phyloP scores from a whole-genome alignment of 164 flowering plant genomes.

The Malania oleifera region DNA sequence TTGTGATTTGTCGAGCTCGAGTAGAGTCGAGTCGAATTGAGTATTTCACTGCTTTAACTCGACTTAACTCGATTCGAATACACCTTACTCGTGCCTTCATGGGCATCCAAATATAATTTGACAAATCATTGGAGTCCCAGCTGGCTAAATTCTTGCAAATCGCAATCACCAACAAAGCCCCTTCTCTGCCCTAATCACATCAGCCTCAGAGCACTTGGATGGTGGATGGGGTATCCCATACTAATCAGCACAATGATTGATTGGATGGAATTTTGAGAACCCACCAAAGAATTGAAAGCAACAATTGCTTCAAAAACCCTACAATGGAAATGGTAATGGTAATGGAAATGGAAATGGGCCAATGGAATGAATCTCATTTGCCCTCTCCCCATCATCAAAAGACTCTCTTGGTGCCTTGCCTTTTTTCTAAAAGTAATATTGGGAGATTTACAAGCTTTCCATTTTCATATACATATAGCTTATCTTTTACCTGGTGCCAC shows the following conservation, averaged over 20 bases:
- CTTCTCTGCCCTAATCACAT: constrained; percentile 10
- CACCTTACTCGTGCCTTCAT: too few species aligned
- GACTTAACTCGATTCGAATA: too few species aligned
- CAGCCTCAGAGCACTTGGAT: constrained; percentile 1
- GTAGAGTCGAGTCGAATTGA: too few species aligned
- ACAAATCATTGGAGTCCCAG: too few species aligned
- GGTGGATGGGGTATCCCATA: not conserved
- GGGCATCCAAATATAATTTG: too few species aligned
- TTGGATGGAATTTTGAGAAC: constrained; percentile 4
- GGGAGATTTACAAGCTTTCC: not conserved
- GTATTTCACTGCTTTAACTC: too few species aligned
- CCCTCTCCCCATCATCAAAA: constrained; percentile 5
- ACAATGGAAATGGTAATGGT: too few species aligned
- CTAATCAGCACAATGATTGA: constrained; percentile 4
- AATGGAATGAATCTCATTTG: not conserved
- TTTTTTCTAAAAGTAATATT: too few species aligned
- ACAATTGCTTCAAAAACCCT: constrained; percentile 2
- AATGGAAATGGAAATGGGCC: not conserved
- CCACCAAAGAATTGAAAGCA: not conserved
- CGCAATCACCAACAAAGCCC: too few species aligned
- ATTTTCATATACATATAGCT: not conserved
- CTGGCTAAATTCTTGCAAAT: too few species aligned
- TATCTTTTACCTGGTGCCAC: too few species aligned
- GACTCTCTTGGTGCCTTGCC: not conserved
- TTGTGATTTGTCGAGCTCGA: too few species aligned